These are phyloP conservation scores for Capsella bursapastoris DNA, from an alignment of 345 rosid genomes.

Conservation along the genomic window DNA sequence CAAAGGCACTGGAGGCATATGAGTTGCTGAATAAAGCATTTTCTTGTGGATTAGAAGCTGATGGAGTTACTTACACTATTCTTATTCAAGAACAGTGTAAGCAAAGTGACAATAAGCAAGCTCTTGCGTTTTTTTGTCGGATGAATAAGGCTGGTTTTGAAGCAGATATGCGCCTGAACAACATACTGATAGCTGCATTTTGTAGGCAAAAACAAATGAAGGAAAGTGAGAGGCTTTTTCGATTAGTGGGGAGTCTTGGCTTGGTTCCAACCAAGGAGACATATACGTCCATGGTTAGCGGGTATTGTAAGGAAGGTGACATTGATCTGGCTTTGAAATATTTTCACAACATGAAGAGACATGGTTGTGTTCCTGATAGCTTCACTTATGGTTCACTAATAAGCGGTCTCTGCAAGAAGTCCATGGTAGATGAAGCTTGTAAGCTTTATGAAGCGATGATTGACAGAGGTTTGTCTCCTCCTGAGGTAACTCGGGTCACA, in stretches of 20 bases:
- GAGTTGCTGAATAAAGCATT: constrained; percentile 59
- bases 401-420: constrained; percentile 82
- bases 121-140: constrained; percentile 63
- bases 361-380: constrained; percentile 70
- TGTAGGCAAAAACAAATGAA: constrained; percentile 70
- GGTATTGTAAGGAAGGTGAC: constrained; percentile 66
- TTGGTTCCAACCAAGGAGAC: constrained; percentile 89
- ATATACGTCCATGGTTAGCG: constrained; percentile 82
- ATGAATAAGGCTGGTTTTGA: constrained; percentile 66
- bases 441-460: constrained; percentile 73
- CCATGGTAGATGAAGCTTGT: constrained; percentile 75
- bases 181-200: constrained; percentile 66
- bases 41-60: constrained; percentile 61
- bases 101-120: constrained; percentile 52
- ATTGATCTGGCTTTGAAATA: constrained; percentile 52
- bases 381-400: constrained; percentile 81
- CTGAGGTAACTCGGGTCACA: constrained; percentile 84
- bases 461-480: constrained; percentile 71
- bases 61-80: constrained; percentile 81
- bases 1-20: constrained; percentile 67
- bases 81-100: constrained; percentile 78
- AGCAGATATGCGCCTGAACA: constrained; percentile 71
- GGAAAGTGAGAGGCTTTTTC: constrained; percentile 70
- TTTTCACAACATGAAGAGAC: constrained; percentile 64
- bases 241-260: constrained; percentile 53